A percentile compares a stretch with the other conserved stretches of the same genome.
phyloP scores from a whole-genome alignment of 805 yeast species.

The Suhomyces sp. region DNA sequence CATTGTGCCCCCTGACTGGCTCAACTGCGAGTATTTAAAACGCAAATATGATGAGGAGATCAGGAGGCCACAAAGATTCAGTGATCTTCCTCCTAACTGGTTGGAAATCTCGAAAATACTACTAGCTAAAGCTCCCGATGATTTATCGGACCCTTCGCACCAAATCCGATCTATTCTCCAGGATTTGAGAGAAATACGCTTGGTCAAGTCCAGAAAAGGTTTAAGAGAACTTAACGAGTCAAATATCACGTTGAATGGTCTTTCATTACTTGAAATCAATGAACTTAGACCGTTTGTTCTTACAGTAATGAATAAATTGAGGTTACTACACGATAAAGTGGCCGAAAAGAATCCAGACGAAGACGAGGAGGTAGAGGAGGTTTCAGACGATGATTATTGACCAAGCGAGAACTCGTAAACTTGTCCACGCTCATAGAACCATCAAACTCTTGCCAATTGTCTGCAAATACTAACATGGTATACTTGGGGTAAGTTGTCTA shows the following conservation, averaged over 20 bases:
- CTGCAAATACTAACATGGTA: too few relatives aligned
- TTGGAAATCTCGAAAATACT: slow-evolving; percentile 72
- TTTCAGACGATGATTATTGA: slow-evolving; percentile 10
- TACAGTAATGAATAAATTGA: slow-evolving; percentile 76
- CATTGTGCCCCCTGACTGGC: slow-evolving; percentile 85
- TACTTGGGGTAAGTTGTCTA: too few relatives aligned
- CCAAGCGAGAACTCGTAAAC: neutral
- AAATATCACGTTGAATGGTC: slow-evolving; percentile 77
- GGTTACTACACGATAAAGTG: slow-evolving; percentile 47
- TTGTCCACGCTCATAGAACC: too few relatives aligned
- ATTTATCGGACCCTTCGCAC: slow-evolving; percentile 70
- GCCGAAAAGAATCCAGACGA: slow-evolving; percentile 13
- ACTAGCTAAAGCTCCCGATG: slow-evolving; percentile 72
- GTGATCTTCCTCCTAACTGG: slow-evolving; percentile 86
- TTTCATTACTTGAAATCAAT: slow-evolving; percentile 82
- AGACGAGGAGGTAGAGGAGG: slow-evolving; percentile 8
- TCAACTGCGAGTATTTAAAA: slow-evolving; percentile 53
- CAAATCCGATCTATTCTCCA: slow-evolving; percentile 69
- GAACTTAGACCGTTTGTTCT: slow-evolving; percentile 82
- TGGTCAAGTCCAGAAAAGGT: slow-evolving; percentile 80
- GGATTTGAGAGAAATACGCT: slow-evolving; percentile 81
- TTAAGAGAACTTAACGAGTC: slow-evolving; percentile 74
- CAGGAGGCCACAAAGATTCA: slow-evolving; percentile 55
- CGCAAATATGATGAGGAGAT: slow-evolving; percentile 67
- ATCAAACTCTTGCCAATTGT: too few relatives aligned